Evolutionary conservation across 202 grass and related monocot species (phyloP), one percentile per base, ranked within the genome.

Genomic region (Saccharum hybrid): DNA sequence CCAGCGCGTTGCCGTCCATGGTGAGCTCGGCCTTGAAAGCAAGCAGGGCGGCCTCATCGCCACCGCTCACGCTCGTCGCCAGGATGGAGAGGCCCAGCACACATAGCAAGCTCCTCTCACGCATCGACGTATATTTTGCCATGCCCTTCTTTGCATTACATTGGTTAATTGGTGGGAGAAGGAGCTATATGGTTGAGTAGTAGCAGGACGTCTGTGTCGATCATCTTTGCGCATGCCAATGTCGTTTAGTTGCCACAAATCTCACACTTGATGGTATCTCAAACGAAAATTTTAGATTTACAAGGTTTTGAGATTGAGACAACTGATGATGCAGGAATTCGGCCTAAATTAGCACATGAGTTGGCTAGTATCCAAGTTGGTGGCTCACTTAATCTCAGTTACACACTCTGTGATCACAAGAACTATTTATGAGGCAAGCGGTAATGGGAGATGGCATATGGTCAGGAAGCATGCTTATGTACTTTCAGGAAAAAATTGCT

Each of bases 41-140:
- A 26, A 88, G 81, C 31, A 88, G 59, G 2, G 80, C 64, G 10
- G 34, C 86, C 80, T 63, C 81, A 9, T 88, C 73, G 12, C 72
- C 49, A 48, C 77, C 45, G 48, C 46, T 30, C 18, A 42, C 78
- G 76, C 26, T 45, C 8, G 72, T 59, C 34, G 63, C 43, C 71
- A 84, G 82, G 46, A 56, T 9, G 72, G 0, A 2, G 5, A 83
- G 2, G 31, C 18, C 31, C 31, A 75, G 18, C 31, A 34, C 4
- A 5, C 48, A 75, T 8, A 71, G 68, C 21, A 45, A 28, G 40
- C n/a, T 71, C n/a, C 40, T 15, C 0, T 12, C 49, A 75, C 18
- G 9, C 48, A 21, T 21, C 16, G 30, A 59, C 33, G 13, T 36
- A 36, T 36, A 5, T 36, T 36, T 75, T 36, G 31, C 10, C 31